Conservation (phyloP, 176 grass and related monocot genomes). For the Musa troglodytarum region DNA sequence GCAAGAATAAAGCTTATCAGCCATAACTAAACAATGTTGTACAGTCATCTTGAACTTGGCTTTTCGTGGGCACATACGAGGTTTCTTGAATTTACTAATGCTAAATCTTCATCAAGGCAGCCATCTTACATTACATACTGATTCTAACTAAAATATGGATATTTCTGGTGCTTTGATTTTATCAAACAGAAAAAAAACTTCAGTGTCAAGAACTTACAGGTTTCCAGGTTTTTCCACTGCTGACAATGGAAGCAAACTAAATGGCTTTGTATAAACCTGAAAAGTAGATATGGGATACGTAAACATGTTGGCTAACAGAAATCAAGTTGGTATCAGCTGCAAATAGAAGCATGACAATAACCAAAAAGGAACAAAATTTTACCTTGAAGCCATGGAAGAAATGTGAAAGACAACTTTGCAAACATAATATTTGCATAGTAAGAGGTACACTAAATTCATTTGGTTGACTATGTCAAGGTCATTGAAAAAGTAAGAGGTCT, state of each 20-base stretch:
- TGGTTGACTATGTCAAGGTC: no score
- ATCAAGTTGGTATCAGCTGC: background rate
- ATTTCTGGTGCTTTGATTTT: background rate
- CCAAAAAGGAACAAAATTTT: background rate
- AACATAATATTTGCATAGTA: no score
- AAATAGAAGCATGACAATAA: background rate
- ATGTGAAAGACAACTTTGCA: background rate
- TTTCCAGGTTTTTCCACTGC: slow-evolving; percentile 87
- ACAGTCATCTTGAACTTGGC: background rate
- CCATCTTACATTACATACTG: background rate
- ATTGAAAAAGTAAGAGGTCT: no score
- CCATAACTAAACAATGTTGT: no score
- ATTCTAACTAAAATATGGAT: background rate
- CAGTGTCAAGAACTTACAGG: slow-evolving; percentile 31
- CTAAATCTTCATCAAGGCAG: background rate
- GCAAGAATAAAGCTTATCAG: background rate
- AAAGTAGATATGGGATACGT: slow-evolving; percentile 4
- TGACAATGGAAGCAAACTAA: slow-evolving; percentile 80
- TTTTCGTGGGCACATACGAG: no score
- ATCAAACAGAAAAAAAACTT: slow-evolving; percentile 3
- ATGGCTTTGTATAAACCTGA: slow-evolving; percentile 79
- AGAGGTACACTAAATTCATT: no score
- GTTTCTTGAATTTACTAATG: no score
- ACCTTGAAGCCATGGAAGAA: background rate
- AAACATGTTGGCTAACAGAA: background rate